Conservation (phyloP, 1,284 basidiomycete species). For the Ceratobasidium sp. region DNA sequence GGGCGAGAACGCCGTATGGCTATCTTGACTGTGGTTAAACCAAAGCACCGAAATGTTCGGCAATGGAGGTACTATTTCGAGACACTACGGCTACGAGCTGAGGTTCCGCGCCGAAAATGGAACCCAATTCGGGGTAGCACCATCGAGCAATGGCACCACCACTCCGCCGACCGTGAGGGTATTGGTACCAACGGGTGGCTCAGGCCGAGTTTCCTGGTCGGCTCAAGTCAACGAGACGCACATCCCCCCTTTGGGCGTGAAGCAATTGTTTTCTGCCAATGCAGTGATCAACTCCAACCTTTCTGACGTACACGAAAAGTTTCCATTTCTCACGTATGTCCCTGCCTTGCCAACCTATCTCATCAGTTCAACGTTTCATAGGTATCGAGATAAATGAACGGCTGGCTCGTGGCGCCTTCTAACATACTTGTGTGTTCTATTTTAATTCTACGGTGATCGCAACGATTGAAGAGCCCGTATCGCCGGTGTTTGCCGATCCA, state of each 20-base stretch:
- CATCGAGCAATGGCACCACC: not conserved
- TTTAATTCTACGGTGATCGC: not conserved
- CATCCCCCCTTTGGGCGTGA: slow-evolving; percentile 1
- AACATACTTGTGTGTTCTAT: slow-evolving; percentile 46
- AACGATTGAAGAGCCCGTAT: not conserved
- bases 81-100: slow-evolving; percentile 18
- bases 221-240: slow-evolving; percentile 31
- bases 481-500: slow-evolving; percentile 42
- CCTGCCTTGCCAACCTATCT: not conserved
- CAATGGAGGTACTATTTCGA: slow-evolving; percentile 14
- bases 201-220: slow-evolving; percentile 13
- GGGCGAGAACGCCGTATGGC: slow-evolving; percentile 17
- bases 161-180: slow-evolving; percentile 2
- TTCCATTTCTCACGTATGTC: slow-evolving; percentile 29
- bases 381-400: slow-evolving; percentile 51
- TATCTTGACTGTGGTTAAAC: slow-evolving; percentile 24
- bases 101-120: slow-evolving; percentile 20
- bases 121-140: slow-evolving; percentile 8
- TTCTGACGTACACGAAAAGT: not conserved
- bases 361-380: not conserved
- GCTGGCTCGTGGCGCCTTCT: slow-evolving; percentile 58
- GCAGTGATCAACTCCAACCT: not conserved
- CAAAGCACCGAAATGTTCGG: not conserved
- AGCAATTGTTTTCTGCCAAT: slow-evolving; percentile 11
- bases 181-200: not conserved